These are phyloP conservation scores for Spathaspora girioi DNA, from an alignment of 805 yeast genomes.

Conservation along the genomic window DNA sequence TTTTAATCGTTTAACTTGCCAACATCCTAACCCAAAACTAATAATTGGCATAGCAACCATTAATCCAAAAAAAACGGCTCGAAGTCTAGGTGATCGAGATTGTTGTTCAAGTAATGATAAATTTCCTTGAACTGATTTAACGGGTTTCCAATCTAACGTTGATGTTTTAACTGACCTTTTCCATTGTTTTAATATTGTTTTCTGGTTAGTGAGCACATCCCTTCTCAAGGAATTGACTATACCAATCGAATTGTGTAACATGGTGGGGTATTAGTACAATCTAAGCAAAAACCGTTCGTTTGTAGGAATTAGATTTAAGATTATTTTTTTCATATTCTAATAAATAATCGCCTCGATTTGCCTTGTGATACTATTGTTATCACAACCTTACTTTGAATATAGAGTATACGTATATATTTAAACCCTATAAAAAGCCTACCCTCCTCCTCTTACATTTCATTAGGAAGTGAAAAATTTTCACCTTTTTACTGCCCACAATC, in stretches of 20 bases:
- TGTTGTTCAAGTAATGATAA: constrained; percentile 37
- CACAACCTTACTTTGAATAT: no score
- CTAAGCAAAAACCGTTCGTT: background rate
- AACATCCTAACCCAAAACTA: constrained; percentile 81
- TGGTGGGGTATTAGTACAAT: background rate
- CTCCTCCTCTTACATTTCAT: no score
- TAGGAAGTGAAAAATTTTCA: no score
- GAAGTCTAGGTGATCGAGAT: constrained; percentile 31
- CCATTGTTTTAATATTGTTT: background rate
- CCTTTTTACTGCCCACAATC: no score
- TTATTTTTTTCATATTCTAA: no score
- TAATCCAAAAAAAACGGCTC: constrained; percentile 41
- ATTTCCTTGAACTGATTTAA: constrained; percentile 44
- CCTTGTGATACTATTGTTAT: no score
- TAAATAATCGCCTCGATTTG: no score
- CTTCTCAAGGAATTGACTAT: background rate
- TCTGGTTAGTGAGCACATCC: background rate
- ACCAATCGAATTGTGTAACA: background rate
- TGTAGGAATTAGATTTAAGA: background rate
- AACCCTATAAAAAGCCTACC: no score
- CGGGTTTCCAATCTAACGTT: constrained; percentile 81
- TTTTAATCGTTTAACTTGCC: constrained; percentile 83
- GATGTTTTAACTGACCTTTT: constrained; percentile 49
- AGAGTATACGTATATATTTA: no score
- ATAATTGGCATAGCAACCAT: constrained; percentile 78